Conservation (phyloP, 2,329 filamentous ascomycete species). For the Aspergillus persii region DNA sequence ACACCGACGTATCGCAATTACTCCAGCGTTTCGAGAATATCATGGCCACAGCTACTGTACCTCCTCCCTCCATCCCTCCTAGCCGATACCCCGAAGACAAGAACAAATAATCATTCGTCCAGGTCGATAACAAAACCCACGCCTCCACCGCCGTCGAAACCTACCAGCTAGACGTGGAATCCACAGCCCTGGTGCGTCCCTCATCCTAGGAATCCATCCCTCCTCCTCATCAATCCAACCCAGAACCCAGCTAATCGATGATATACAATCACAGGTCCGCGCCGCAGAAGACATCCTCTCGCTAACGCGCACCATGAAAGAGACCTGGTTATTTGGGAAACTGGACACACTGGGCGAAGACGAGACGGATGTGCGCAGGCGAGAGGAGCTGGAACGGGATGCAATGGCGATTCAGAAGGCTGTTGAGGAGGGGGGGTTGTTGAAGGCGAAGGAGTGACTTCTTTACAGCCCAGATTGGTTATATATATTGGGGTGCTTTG, state of each 20-base stretch:
- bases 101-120: background rate
- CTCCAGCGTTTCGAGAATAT: conserved; percentile 57
- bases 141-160: conserved; percentile 57
- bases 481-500: background rate
- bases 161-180: conserved; percentile 59
- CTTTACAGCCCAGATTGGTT: background rate
- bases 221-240: background rate
- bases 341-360: conserved; percentile 56
- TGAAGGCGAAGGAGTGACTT: conserved; percentile 19
- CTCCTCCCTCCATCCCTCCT: background rate
- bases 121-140: conserved; percentile 53
- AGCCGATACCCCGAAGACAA: background rate
- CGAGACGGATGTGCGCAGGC: conserved; percentile 39
- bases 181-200: conserved; percentile 53
- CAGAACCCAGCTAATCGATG: background rate
- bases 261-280: conserved; percentile 47
- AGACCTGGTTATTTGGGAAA: conserved; percentile 66
- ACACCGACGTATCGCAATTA: conserved; percentile 44
- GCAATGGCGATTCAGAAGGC: conserved; percentile 47
- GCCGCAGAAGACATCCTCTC: conserved; percentile 62
- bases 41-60: conserved; percentile 52
- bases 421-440: conserved; percentile 34
- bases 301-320: conserved; percentile 62
- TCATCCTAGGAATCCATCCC: background rate
- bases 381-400: conserved; percentile 48